Base-by-base conservation (phyloP, 2,329 filamentous ascomycete species). In the Pleurostoma richardsiae region DNA sequence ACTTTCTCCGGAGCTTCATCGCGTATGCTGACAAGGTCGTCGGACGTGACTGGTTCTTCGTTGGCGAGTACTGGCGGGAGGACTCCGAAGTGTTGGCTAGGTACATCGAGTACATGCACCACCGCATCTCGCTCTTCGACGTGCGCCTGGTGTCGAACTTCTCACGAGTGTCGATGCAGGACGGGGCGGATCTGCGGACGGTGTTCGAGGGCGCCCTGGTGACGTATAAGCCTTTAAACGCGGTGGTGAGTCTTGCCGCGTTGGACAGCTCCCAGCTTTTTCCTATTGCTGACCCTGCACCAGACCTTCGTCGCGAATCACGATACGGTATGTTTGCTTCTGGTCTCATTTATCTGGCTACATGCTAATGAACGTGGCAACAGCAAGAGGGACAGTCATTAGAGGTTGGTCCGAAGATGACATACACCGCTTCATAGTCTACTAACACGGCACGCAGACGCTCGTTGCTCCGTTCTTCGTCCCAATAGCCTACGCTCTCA, bases 41-140 rank as follows among this genome's bases (percentile, higher is more conserved):
- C 5, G 76, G 76, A 3, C 64, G 71, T 10, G 65, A 76, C 10
- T 80, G 82, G 62, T 84, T 87, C 57, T 67, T 86, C 11, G 78
- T 89, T 1, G 85, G 82, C 7, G 85, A 89, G 57, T 87, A 83
- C 59, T 88, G 84, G 83, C 74, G 74, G 30, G 77, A 75, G 41
- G 76, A 85, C 46, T 63, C 77, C 0, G 59, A 71, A 19, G 72
- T 76, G 46, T 74, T 88, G 62, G 61, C 73, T 2, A 62, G 68
- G 26, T 88, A 85, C 59, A 65, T 85, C 40, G 70, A 77, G 36
- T 66, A 66, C 29, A 79, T 83, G 72, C 66, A 78, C 39, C 72
- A 77, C 49, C 74, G 76, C 43, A 70, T 82, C 40, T 68, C 67
- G 30, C 66, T 86, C 27, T 88, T 84, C 58, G 85, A 89, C 61